phyloP scores from a whole-genome alignment of 495 filamentous ascomycete species.

The Penicillium paxilli region DNA sequence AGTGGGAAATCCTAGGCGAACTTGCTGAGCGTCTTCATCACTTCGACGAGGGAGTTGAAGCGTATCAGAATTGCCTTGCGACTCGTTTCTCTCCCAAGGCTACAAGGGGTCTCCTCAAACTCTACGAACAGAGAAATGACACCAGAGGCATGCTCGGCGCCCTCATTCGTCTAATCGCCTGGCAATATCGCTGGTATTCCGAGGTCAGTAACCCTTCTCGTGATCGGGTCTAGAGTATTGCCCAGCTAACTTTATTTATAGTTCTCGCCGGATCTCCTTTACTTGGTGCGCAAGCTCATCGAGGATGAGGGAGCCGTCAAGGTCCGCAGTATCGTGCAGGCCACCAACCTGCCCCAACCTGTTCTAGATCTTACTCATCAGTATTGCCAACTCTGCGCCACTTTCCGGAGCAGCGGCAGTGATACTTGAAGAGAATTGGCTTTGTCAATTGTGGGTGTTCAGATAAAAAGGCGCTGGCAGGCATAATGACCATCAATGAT shows the following conservation, averaged over 20 bases:
- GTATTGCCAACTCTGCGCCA: slow-evolving; percentile 90
- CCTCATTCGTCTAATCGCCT: slow-evolving; percentile 85
- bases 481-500: slow-evolving; percentile 27
- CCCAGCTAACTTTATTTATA: slow-evolving; percentile 30
- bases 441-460: neutral
- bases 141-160: slow-evolving; percentile 74
- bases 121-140: slow-evolving; percentile 71
- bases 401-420: slow-evolving; percentile 91
- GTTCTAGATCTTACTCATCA: slow-evolving; percentile 95
- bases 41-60: slow-evolving; percentile 83
- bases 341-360: slow-evolving; percentile 87
- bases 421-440: slow-evolving; percentile 61
- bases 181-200: slow-evolving; percentile 99
- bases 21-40: slow-evolving; percentile 92
- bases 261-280: slow-evolving; percentile 90
- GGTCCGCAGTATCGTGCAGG: slow-evolving; percentile 93
- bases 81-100: slow-evolving; percentile 89
- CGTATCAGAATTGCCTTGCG: slow-evolving; percentile 78
- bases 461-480: slow-evolving; percentile 15
- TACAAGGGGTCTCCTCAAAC: slow-evolving; percentile 76
- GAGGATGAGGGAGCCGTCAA: slow-evolving; percentile 98
- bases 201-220: slow-evolving; percentile 54
- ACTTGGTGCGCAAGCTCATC: slow-evolving; percentile 84
- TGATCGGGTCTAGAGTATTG: neutral
- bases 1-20: slow-evolving; percentile 97